A percentile compares a stretch with the other conserved stretches of the same genome.
Evolutionary conservation across 441 rosid species (phyloP).

Genomic region (Pelargonium australe): DNA sequence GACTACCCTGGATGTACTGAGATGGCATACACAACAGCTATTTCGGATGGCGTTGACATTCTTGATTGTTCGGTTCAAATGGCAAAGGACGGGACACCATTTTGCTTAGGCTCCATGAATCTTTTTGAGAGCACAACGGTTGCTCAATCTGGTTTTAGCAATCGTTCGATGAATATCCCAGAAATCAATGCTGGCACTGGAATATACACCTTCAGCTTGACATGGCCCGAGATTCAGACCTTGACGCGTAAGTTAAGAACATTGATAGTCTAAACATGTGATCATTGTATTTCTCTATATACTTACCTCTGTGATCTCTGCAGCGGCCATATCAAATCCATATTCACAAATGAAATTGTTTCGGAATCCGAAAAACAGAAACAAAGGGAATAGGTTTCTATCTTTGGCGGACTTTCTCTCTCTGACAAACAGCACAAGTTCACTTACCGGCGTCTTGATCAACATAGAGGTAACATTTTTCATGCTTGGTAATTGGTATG

Average conservation of each 20-base stretch:
- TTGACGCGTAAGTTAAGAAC: conserved; percentile 33
- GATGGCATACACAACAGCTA: conserved; percentile 43
- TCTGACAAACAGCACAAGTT: conserved; percentile 32
- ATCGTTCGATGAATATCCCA: conserved; percentile 24
- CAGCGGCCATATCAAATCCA: conserved; percentile 36
- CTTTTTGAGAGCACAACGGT: conserved; percentile 36
- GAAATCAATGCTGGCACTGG: conserved; percentile 26
- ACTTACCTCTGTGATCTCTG: conserved; percentile 12
- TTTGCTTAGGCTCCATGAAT: conserved; percentile 43
- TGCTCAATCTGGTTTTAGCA: conserved; percentile 30
- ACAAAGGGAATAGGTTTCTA: conserved; percentile 28
- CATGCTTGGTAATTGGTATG: not conserved
- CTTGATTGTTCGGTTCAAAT: conserved; percentile 51
- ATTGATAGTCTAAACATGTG: not conserved
- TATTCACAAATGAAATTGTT: not conserved
- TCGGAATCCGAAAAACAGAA: conserved; percentile 39
- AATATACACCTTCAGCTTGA: conserved; percentile 40
- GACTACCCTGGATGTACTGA: conserved; percentile 46
- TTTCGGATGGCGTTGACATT: conserved; percentile 36
- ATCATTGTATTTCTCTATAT: not conserved
- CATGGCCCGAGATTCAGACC: conserved; percentile 33
- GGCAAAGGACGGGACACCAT: conserved; percentile 37
- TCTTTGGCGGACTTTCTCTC: conserved; percentile 36
- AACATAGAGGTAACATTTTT: conserved; percentile 34
- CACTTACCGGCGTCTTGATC: conserved; percentile 42